A percentile compares a stretch with the other conserved stretches of the same genome.
phyloP scores from a whole-genome alignment of 2,329 filamentous ascomycete species.

The Arthrobotrys sinensis region DNA sequence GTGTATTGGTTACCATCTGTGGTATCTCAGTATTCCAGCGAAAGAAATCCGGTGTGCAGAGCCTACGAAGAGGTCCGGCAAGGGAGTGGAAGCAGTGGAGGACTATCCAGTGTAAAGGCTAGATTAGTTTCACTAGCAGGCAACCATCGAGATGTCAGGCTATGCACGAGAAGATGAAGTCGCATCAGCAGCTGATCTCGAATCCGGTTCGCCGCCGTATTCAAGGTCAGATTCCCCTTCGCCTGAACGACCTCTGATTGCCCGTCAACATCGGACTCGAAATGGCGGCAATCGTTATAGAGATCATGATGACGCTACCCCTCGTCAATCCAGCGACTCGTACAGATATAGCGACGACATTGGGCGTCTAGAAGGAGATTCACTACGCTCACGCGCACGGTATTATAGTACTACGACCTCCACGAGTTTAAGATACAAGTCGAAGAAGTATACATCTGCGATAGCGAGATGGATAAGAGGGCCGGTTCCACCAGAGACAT shows the following conservation, averaged over 20 bases:
- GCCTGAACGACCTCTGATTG: slow-evolving; percentile 57
- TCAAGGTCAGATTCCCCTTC: slow-evolving; percentile 62
- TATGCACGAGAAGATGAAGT: slow-evolving; percentile 51
- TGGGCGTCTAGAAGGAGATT: slow-evolving; percentile 55
- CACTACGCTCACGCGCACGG: slow-evolving; percentile 50
- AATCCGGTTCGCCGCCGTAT: slow-evolving; percentile 60
- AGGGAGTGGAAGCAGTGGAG: slow-evolving; percentile 29
- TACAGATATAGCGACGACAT: slow-evolving; percentile 55
- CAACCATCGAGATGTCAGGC: slow-evolving; percentile 60
- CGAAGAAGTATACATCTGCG: slow-evolving; percentile 46
- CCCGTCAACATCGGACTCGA: slow-evolving; percentile 18
- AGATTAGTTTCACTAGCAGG: slow-evolving; percentile 40
- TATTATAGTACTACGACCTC: slow-evolving; percentile 48
- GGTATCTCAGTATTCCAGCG: slow-evolving; percentile 26
- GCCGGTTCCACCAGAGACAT: slow-evolving; percentile 72
- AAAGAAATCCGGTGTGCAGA: slow-evolving; percentile 21
- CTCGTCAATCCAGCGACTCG: slow-evolving; percentile 11
- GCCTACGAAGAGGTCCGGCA: slow-evolving; percentile 9
- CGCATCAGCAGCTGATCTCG: slow-evolving; percentile 61
- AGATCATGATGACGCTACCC: slow-evolving; percentile 26
- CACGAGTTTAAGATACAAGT: slow-evolving; percentile 39
- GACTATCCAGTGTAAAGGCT: slow-evolving; percentile 25
- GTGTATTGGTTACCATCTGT: slow-evolving; percentile 30
- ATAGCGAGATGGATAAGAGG: slow-evolving; percentile 67
- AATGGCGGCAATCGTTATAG: slow-evolving; percentile 34